A percentile compares a stretch with the other conserved stretches of the same genome.
These are phyloP conservation scores for Colletotrichum magnum DNA, from an alignment of 2,329 filamentous ascomycete species.

Conservation along the genomic window DNA sequence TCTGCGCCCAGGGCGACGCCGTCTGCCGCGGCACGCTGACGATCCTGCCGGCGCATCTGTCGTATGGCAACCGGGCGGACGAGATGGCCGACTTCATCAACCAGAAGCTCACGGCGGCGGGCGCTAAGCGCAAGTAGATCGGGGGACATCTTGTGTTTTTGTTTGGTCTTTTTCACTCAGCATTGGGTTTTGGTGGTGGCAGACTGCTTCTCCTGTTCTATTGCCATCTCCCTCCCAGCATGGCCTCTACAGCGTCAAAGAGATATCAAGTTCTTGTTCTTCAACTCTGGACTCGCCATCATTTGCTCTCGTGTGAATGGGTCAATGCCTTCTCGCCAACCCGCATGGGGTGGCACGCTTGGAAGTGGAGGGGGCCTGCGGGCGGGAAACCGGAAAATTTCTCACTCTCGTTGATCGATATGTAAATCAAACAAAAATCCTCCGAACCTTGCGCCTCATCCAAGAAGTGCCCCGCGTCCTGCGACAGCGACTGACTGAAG, in stretches of 20 bases:
- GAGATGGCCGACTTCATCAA: slow-evolving; percentile 50
- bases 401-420: slow-evolving; percentile 26
- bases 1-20: slow-evolving; percentile 57
- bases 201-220: not conserved
- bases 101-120: slow-evolving; percentile 35
- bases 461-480: not conserved
- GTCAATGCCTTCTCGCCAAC: not conserved
- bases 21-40: slow-evolving; percentile 54
- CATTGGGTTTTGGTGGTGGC: not conserved
- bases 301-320: not conserved
- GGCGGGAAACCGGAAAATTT: slow-evolving; percentile 1
- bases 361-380: too few relatives aligned
- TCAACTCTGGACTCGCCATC: not conserved
- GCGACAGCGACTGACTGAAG: slow-evolving; percentile 20
- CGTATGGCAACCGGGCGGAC: slow-evolving; percentile 52
- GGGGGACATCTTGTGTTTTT: not conserved
- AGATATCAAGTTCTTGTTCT: slow-evolving; percentile 18
- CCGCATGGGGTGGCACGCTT: not conserved
- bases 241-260: slow-evolving; percentile 14
- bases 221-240: not conserved
- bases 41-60: slow-evolving; percentile 53
- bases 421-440: slow-evolving; percentile 6
- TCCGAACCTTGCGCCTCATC: slow-evolving; percentile 18
- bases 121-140: slow-evolving; percentile 37
- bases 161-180: too few relatives aligned